These are phyloP conservation scores for Porphyrellus cyaneotinctus DNA, from an alignment of 768 basidiomycete genomes.

Conservation along the genomic window DNA sequence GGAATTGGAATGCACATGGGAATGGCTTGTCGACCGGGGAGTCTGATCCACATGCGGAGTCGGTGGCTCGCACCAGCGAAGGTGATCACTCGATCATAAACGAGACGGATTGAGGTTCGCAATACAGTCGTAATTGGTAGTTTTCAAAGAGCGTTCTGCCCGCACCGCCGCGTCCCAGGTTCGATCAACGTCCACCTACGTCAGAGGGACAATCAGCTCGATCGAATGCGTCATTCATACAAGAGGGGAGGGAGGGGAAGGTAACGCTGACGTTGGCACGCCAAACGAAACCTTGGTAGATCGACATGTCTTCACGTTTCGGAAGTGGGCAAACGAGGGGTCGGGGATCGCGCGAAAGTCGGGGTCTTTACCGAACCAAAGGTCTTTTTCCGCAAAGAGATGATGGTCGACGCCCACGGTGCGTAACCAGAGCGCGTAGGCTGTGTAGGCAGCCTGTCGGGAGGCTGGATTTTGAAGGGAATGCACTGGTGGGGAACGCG, in stretches of 20 bases:
- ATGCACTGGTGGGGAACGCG: constrained; percentile 40
- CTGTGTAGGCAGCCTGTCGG: constrained; percentile 53
- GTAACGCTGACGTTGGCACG: constrained; percentile 54
- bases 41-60: constrained; percentile 60
- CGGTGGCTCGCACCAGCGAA: constrained; percentile 58
- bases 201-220: background rate
- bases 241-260: constrained; percentile 45
- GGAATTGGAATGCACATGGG: background rate
- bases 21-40: constrained; percentile 23
- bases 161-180: constrained; percentile 46
- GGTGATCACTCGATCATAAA: constrained; percentile 60
- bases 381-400: constrained; percentile 57
- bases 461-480: constrained; percentile 53
- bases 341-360: constrained; percentile 57
- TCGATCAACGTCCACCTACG: constrained; percentile 48
- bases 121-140: constrained; percentile 48
- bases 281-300: constrained; percentile 56
- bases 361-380: constrained; percentile 65
- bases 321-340: constrained; percentile 52
- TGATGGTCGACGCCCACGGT: constrained; percentile 57
- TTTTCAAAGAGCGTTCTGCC: constrained; percentile 53
- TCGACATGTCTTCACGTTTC: constrained; percentile 40
- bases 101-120: constrained; percentile 47
- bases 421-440: constrained; percentile 62
- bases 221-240: too few relatives aligned